Evolutionary conservation across 2,329 filamentous ascomycete genomes (phyloP).

Genomic region (Colletotrichum simmondsii): DNA sequence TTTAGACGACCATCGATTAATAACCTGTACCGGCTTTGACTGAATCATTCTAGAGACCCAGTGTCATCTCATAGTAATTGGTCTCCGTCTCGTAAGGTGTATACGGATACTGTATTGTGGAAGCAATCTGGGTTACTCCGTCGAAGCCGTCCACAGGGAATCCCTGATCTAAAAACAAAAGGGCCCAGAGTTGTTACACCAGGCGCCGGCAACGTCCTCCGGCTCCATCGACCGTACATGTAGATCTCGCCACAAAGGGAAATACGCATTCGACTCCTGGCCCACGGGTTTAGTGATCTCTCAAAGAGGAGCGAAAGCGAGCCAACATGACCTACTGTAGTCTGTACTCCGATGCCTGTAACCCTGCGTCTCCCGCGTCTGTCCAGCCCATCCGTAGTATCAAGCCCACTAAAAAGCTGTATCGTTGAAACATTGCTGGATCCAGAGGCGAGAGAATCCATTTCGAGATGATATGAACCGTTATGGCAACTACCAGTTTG

Average conservation of each 20-base stretch:
- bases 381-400: not conserved
- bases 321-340: not conserved
- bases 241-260: not conserved
- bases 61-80: not conserved
- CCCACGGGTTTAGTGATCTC: not conserved
- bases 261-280: not conserved
- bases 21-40: not conserved
- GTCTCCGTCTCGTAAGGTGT: not conserved
- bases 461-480: not conserved
- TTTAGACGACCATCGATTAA: not conserved
- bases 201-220: not conserved
- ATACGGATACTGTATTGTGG: not conserved
- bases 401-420: not conserved
- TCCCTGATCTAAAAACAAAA: not conserved
- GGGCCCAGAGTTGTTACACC: not conserved
- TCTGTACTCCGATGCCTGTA: not conserved
- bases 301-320: not conserved
- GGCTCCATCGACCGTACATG: not conserved
- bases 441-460: not conserved
- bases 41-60: not conserved
- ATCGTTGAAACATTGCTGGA: slow-evolving; percentile 1
- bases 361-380: not conserved
- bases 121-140: too few relatives aligned
- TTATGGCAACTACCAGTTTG: not conserved
- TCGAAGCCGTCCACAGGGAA: not conserved